Base-by-base conservation (phyloP, 2,329 filamentous ascomycete genomes). In the Calonectria naviculata region DNA sequence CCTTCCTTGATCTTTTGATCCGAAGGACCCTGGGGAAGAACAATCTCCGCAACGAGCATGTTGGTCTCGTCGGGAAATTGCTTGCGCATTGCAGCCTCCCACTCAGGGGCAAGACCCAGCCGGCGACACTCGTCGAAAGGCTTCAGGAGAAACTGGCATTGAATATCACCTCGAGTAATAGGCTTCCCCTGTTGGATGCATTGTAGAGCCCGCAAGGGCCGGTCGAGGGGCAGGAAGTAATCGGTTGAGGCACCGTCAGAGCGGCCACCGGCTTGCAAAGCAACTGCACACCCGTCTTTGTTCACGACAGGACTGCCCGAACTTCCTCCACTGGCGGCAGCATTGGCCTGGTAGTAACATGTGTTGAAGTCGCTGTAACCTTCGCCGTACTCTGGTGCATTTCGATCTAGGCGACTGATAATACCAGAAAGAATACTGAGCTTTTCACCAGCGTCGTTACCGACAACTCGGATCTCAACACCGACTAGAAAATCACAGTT, bases 271-370 rank as follows among this genome's bases (percentile, higher is more conserved):
- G 97, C 97, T 84, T 99, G 97, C 52, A 99, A 86, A 44, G 97
- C 97, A 67, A 99, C 93, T 6, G 95, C 97, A 80, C 92, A 93
- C 13, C 97, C 97, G 82, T 98, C 94, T 71, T 98, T 93, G 83
- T 98, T 97, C 72, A 99, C 95, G 1, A 99, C 97, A 0, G 97
- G 97, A 91, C 94, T 97, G 73, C 97, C 97, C n/a, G 97, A 99
- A 85, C 95, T 98, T 76, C 97, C 97, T 76, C 97, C 97, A 82
- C 95, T 98, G 3, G 97, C 97, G 5, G 97, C 96, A 4, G 97
- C 97, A 17, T 97, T 97, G 74, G 97, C 97, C 85, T 99, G 97
- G 78, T 98, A 98, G 87, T 99, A 99, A 82, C 97, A 92, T 61
- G 90, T 93, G 82, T 93, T 99, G 90, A 99, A 99, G 82, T 99